Conservation (phyloP, 148 eudicot species). For the Vaccinium vitisidaea region DNA sequence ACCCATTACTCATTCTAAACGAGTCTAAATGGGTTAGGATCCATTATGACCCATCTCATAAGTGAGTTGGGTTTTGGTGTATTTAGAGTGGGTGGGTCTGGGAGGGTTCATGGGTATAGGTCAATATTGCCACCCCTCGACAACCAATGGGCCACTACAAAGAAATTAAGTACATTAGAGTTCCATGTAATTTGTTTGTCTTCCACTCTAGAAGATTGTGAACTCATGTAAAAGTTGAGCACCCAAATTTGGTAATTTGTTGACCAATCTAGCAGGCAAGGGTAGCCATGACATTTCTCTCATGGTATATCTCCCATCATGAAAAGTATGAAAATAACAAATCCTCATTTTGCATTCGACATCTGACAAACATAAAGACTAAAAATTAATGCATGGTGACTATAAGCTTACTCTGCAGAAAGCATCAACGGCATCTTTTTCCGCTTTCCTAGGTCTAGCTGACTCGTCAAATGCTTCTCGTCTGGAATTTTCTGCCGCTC, state of each 20-base stretch:
- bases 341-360: background rate
- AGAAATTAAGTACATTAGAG: background rate
- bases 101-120: too few species aligned
- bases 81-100: too few species aligned
- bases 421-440: conserved; percentile 60
- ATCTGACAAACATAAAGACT: background rate
- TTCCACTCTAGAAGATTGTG: conserved; percentile 3
- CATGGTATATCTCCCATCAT: background rate
- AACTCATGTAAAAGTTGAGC: conserved; percentile 1
- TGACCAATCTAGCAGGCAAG: conserved; percentile 4
- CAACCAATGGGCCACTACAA: conserved; percentile 1
- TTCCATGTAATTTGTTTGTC: background rate
- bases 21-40: too few species aligned
- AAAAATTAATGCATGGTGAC: background rate
- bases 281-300: background rate
- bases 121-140: too few species aligned
- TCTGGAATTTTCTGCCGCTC: conserved; percentile 53
- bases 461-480: conserved; percentile 78
- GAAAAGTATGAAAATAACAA: background rate
- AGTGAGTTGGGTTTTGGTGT: too few species aligned
- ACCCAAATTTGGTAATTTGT: background rate
- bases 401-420: conserved; percentile 48
- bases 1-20: too few species aligned
- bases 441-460: conserved; percentile 62
- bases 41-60: too few species aligned